Evolutionary conservation across 768 basidiomycete species (phyloP).

Genomic region (Hypholoma sublateritium): DNA sequence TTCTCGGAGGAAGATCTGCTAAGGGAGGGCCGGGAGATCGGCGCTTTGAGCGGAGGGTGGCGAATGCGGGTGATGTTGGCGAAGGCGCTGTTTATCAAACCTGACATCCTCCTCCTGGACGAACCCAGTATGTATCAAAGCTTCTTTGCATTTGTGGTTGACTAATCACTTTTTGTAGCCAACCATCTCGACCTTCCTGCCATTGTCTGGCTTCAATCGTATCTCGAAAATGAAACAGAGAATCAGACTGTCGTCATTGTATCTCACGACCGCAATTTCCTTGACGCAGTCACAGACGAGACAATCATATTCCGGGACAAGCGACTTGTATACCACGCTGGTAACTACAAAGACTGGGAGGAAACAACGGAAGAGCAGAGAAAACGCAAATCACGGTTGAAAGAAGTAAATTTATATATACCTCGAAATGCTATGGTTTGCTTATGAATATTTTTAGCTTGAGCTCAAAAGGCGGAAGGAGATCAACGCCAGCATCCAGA

Average conservation of each 20-base stretch:
- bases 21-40: conserved; percentile 36
- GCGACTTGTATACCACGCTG: conserved; percentile 54
- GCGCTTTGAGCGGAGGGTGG: conserved; percentile 65
- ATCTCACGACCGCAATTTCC: conserved; percentile 66
- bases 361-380: conserved; percentile 43
- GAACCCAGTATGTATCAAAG: conserved; percentile 39
- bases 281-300: conserved; percentile 59
- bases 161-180: conserved; percentile 20
- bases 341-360: conserved; percentile 53
- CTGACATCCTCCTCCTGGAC: conserved; percentile 59
- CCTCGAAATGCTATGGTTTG: background rate
- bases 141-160: background rate
- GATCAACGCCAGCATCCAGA: conserved; percentile 56
- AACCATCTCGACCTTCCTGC: conserved; percentile 55
- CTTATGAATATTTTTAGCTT: conserved; percentile 15
- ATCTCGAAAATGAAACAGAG: conserved; percentile 40
- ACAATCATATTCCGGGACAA: conserved; percentile 58
- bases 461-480: conserved; percentile 36
- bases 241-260: conserved; percentile 56
- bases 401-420: conserved; percentile 28
- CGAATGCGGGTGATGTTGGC: conserved; percentile 59
- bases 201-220: conserved; percentile 53
- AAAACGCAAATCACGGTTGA: conserved; percentile 42
- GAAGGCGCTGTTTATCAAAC: conserved; percentile 52
- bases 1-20: conserved; percentile 40